Percentiles rank a stretch among this genome's conserved stretches.
These are phyloP conservation scores for Ogataea salicorniae DNA, from an alignment of 805 yeast species.

Conservation along the genomic window DNA sequence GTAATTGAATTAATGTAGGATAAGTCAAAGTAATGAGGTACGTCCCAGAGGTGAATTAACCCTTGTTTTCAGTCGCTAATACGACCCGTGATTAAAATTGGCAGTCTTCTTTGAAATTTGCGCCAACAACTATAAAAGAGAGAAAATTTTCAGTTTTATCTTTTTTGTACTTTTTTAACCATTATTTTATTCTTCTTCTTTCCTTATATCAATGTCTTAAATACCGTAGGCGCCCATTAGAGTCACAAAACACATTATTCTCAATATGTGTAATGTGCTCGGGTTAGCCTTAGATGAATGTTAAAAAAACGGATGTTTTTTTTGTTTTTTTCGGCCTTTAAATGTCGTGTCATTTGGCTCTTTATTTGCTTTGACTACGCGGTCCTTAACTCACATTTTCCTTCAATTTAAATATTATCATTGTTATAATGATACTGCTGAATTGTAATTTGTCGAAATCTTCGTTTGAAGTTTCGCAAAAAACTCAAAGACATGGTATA, in stretches of 20 bases:
- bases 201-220: constrained; percentile 23
- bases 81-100: background rate
- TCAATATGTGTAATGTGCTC: constrained; percentile 70
- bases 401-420: background rate
- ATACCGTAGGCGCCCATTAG: constrained; percentile 75
- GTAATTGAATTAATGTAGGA: no score
- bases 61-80: background rate
- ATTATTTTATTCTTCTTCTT: constrained; percentile 2
- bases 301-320: constrained; percentile 16
- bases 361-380: constrained; percentile 49
- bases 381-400: constrained; percentile 66
- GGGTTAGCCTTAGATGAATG: constrained; percentile 82
- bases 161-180: constrained; percentile 24
- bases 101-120: background rate
- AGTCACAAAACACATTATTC: constrained; percentile 54
- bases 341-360: constrained; percentile 46
- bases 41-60: no score
- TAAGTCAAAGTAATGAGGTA: no score
- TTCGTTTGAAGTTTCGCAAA: background rate
- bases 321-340: constrained; percentile 46
- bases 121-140: constrained; percentile 2
- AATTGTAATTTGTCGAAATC: background rate
- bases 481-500: background rate
- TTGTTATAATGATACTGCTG: background rate
- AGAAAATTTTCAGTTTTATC: constrained; percentile 35